Evolutionary conservation across 1,284 basidiomycete species (phyloP).

Genomic region (Cutaneotrichosporon daszewskae): DNA sequence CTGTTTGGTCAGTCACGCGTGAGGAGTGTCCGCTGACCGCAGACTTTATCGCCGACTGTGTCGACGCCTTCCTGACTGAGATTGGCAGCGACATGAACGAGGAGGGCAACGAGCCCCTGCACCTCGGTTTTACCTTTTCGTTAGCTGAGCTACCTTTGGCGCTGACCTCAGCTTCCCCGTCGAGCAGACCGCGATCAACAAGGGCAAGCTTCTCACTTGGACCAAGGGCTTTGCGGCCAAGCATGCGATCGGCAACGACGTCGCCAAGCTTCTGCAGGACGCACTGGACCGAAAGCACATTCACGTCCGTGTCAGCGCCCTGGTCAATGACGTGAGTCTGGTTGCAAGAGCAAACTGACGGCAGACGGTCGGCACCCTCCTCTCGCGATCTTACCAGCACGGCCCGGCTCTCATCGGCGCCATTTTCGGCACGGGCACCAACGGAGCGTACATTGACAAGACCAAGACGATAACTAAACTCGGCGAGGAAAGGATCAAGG

Average conservation of each 20-base stretch:
- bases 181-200: slow-evolving; percentile 86
- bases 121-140: slow-evolving; percentile 86
- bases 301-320: slow-evolving; percentile 85
- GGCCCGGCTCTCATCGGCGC: slow-evolving; percentile 80
- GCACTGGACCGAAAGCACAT: slow-evolving; percentile 90
- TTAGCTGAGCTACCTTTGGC: slow-evolving; percentile 18
- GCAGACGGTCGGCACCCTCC: slow-evolving; percentile 87
- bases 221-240: slow-evolving; percentile 93
- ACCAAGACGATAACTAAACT: slow-evolving; percentile 79
- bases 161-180: slow-evolving; percentile 69
- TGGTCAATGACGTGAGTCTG: slow-evolving; percentile 87
- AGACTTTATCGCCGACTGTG: slow-evolving; percentile 96
- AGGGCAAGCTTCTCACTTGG: slow-evolving; percentile 88
- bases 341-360: not conserved
- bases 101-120: slow-evolving; percentile 54
- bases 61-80: slow-evolving; percentile 87
- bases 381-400: slow-evolving; percentile 84
- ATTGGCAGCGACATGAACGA: slow-evolving; percentile 46
- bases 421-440: slow-evolving; percentile 97
- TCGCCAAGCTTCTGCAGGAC: slow-evolving; percentile 85
- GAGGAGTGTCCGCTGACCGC: slow-evolving; percentile 8
- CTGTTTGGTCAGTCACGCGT: slow-evolving; percentile 64
- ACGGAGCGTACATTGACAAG: slow-evolving; percentile 92
- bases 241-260: slow-evolving; percentile 86
- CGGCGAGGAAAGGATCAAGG: slow-evolving; percentile 55